phyloP scores from a whole-genome alignment of 805 yeast species.

The Nakazawaea wickerhamii region DNA sequence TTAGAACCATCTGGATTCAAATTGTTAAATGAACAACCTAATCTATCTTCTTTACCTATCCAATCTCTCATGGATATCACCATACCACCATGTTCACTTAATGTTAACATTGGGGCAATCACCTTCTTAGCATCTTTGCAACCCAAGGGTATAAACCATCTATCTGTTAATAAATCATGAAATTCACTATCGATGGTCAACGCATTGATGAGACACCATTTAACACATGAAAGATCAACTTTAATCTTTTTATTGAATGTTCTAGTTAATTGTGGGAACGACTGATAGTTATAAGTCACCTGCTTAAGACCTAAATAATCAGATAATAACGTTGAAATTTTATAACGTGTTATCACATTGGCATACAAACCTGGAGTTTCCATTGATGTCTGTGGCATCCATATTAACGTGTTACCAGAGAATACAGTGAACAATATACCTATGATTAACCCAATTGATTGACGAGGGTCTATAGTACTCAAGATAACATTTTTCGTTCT shows the following conservation, averaged over 20 bases:
- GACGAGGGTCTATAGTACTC: constrained; percentile 62
- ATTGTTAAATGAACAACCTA: constrained; percentile 44
- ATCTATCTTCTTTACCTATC: constrained; percentile 63
- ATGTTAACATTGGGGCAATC: constrained; percentile 81
- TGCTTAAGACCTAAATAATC: constrained; percentile 87
- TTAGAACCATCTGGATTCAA: constrained; percentile 31
- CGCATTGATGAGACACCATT: constrained; percentile 88
- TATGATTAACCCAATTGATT: constrained; percentile 80
- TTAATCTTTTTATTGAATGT: constrained; percentile 69
- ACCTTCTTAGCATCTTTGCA: constrained; percentile 69
- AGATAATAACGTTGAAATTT: constrained; percentile 70
- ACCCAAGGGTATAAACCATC: constrained; percentile 90
- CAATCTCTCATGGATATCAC: constrained; percentile 89
- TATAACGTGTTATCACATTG: constrained; percentile 60
- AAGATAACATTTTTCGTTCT: constrained; percentile 50
- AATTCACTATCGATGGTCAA: constrained; percentile 91
- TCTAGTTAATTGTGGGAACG: constrained; percentile 78
- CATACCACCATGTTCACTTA: constrained; percentile 95
- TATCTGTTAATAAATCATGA: constrained; percentile 77
- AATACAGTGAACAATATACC: constrained; percentile 79
- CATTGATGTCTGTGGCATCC: constrained; percentile 65
- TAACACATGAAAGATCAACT: constrained; percentile 72
- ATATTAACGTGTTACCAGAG: constrained; percentile 75
- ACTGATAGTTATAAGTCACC: constrained; percentile 89
- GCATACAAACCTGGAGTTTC: constrained; percentile 86